Conservation (phyloP, 176 grass and related monocot genomes). For the Oryza glumipatula region DNA sequence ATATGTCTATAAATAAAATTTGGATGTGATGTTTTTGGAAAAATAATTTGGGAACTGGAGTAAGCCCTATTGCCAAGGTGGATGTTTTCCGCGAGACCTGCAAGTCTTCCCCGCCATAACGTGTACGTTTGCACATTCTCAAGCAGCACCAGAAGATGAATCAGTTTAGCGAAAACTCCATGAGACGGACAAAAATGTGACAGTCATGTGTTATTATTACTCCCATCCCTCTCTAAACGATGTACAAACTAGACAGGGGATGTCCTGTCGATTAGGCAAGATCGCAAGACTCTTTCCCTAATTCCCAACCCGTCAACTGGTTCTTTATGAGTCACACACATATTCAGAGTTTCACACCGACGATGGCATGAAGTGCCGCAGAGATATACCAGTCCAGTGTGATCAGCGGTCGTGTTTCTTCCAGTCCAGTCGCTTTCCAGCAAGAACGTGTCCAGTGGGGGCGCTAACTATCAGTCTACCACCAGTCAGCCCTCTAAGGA, state of each 20-base stretch:
- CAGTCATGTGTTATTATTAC: neutral
- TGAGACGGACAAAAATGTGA: no score
- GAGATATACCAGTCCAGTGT: neutral
- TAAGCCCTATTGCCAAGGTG: no score
- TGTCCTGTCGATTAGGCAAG: neutral
- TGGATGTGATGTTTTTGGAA: no score
- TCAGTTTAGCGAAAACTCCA: neutral
- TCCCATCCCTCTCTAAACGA: neutral
- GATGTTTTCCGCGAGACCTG: no score
- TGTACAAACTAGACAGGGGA: neutral
- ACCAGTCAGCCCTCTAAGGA: no score
- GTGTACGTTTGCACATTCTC: no score
- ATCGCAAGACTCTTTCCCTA: neutral
- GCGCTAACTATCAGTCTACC: neutral
- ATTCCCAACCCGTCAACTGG: neutral
- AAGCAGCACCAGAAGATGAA: no score
- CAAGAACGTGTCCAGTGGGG: neutral
- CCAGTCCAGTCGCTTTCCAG: conserved; percentile 5
- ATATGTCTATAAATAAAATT: no score
- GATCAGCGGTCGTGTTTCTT: neutral
- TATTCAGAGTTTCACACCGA: neutral
- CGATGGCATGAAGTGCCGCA: no score
- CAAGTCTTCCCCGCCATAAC: no score
- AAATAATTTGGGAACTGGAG: no score
- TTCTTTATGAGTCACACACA: no score